Conservation (phyloP, 345 rosid species). For the Dipteronia sinensis region DNA sequence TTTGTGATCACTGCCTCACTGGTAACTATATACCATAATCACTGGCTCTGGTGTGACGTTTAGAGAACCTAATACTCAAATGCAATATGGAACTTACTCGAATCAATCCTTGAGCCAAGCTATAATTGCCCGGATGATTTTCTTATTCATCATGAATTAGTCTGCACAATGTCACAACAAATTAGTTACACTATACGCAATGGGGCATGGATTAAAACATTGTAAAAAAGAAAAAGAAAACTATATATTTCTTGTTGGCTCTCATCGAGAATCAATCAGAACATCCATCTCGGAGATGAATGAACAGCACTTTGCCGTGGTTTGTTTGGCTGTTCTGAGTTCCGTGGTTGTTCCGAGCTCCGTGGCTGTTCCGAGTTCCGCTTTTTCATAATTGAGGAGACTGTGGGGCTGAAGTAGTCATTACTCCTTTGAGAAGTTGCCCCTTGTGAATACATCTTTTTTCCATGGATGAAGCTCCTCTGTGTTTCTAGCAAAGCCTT, state of each 20-base stretch:
- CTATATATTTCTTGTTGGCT: conserved; percentile 30
- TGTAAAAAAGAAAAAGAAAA: conserved; percentile 19
- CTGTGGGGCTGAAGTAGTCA: conserved; percentile 89
- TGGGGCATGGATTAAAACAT: conserved; percentile 23
- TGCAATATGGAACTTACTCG: neutral
- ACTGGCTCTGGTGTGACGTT: too few species aligned
- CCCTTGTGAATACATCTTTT: conserved; percentile 70
- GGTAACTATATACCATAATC: too few species aligned
- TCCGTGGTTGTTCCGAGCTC: conserved; percentile 38
- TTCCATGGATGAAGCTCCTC: conserved; percentile 78
- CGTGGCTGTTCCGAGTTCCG: conserved; percentile 52
- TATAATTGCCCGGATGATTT: conserved; percentile 18
- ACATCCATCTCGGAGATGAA: conserved; percentile 83
- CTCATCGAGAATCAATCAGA: conserved; percentile 40
- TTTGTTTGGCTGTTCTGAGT: conserved; percentile 22
- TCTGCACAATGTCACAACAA: conserved; percentile 45
- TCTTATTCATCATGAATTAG: conserved; percentile 41
- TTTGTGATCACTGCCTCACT: too few species aligned
- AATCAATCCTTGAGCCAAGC: conserved; percentile 4
- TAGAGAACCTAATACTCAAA: neutral
- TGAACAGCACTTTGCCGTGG: conserved; percentile 54
- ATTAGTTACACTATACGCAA: conserved; percentile 36
- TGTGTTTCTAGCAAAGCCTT: conserved; percentile 67
- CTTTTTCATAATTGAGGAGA: conserved; percentile 91
- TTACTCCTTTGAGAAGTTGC: conserved; percentile 89